Evolutionary conservation across 2,329 filamentous ascomycete genomes (phyloP).

Genomic region (Aaosphaeria arxii): DNA sequence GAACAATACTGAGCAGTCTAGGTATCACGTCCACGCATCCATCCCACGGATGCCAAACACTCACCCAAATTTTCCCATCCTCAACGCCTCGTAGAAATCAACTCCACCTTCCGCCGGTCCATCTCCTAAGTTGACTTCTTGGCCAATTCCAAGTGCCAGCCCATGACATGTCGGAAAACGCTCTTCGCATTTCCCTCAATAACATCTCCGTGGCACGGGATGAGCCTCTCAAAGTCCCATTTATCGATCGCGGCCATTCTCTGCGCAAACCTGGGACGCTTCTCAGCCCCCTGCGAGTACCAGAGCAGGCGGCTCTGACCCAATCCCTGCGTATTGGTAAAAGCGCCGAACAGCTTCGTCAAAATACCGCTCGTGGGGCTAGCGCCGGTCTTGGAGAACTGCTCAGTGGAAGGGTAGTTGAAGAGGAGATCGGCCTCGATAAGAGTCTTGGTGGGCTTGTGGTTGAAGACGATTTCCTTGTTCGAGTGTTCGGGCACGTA

Average conservation of each 20-base stretch:
- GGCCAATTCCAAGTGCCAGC: constrained; percentile 67
- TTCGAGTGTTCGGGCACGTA: constrained; percentile 78
- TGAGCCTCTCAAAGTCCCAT: constrained; percentile 83
- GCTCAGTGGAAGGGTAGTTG: constrained; percentile 84
- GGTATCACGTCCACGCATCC: background rate
- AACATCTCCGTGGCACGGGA: constrained; percentile 92
- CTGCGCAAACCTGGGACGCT: constrained; percentile 67
- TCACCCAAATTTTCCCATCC: background rate
- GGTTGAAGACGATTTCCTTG: constrained; percentile 83
- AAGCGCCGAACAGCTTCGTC: constrained; percentile 54
- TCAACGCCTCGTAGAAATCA: background rate
- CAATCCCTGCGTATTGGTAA: constrained; percentile 64
- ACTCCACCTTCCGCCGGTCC: background rate
- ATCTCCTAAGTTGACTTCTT: constrained; percentile 10
- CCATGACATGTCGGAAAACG: constrained; percentile 73
- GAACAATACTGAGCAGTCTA: background rate
- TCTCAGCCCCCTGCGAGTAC: constrained; percentile 63
- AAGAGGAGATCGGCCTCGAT: constrained; percentile 91
- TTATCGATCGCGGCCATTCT: constrained; percentile 65
- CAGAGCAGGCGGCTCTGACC: constrained; percentile 80
- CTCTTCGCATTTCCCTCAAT: constrained; percentile 73
- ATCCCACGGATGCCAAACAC: background rate
- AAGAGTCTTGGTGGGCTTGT: constrained; percentile 73
- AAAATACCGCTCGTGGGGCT: constrained; percentile 56
- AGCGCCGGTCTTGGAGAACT: constrained; percentile 61